These are phyloP conservation scores for Trichophyton mentagrophytes DNA, from an alignment of 2,329 filamentous ascomycete species.

Conservation along the genomic window DNA sequence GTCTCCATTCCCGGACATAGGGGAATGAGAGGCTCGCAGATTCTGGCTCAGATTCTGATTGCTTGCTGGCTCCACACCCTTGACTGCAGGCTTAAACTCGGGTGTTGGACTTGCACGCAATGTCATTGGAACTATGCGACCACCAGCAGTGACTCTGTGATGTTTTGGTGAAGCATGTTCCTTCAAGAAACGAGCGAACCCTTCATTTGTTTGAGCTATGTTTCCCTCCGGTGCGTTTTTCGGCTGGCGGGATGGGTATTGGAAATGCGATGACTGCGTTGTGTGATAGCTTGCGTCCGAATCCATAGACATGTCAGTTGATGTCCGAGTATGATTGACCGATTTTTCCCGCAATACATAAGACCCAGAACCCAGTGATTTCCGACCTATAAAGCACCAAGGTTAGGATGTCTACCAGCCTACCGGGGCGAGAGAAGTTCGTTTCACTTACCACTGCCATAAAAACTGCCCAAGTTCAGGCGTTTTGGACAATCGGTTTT, in stretches of 20 bases:
- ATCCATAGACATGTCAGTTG: slow-evolving; percentile 15
- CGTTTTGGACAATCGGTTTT: neutral
- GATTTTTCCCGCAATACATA: slow-evolving; percentile 19
- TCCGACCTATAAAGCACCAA: neutral
- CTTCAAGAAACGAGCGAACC: slow-evolving; percentile 36
- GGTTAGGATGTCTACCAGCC: neutral
- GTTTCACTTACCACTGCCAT: neutral
- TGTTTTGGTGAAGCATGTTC: slow-evolving; percentile 37
- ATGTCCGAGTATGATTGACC: slow-evolving; percentile 17
- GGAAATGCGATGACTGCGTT: slow-evolving; percentile 12
- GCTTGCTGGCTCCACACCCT: neutral
- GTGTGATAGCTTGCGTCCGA: slow-evolving; percentile 14
- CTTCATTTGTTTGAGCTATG: slow-evolving; percentile 26
- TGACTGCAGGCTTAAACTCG: slow-evolving; percentile 22
- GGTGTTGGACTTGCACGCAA: slow-evolving; percentile 23
- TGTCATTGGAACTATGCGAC: slow-evolving; percentile 37
- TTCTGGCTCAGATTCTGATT: neutral
- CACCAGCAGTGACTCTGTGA: slow-evolving; percentile 38
- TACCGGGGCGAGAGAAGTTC: neutral
- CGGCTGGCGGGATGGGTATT: slow-evolving; percentile 21
- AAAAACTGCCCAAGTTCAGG: neutral
- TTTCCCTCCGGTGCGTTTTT: slow-evolving; percentile 22
- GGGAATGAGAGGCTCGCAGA: neutral
- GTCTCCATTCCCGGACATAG: neutral
- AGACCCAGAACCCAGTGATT: slow-evolving; percentile 7